Evolutionary conservation across 2,329 filamentous ascomycete species (phyloP).

Genomic region (Monilinia vaccinii-corymbosi): DNA sequence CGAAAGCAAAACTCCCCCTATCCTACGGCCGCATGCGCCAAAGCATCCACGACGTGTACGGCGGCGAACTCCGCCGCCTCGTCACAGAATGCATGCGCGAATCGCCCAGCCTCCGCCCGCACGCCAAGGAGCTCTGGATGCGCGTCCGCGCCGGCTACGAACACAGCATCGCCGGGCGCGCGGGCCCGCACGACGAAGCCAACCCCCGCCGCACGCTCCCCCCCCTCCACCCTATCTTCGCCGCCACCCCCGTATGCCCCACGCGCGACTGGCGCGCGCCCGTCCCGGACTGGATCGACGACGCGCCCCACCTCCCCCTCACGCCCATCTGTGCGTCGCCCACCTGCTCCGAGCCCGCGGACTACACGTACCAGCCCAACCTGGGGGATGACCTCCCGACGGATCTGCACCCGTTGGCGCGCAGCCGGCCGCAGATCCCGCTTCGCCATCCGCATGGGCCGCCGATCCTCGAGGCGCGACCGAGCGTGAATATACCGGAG

Average conservation of each 20-base stretch:
- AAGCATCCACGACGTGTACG: not conserved
- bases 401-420: not conserved
- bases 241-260: not conserved
- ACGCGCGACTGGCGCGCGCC: not conserved
- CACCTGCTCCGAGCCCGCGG: fast-evolving
- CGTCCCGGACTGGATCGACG: not conserved
- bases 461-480: not conserved
- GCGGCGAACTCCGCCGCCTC: not conserved
- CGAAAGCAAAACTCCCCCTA: not conserved
- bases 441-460: not conserved
- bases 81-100: not conserved
- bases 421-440: not conserved
- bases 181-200: not conserved
- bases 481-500: not conserved
- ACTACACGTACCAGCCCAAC: not conserved
- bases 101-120: not conserved
- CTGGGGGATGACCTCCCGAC: not conserved
- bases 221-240: not conserved
- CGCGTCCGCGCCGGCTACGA: not conserved
- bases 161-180: too few species aligned
- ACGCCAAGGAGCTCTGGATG: not conserved
- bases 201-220: fast-evolving
- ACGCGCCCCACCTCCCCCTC: not conserved
- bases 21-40: not conserved
- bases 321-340: not conserved